phyloP scores from a whole-genome alignment of 345 rosid genomes.

The Rubroshorea leprosula region DNA sequence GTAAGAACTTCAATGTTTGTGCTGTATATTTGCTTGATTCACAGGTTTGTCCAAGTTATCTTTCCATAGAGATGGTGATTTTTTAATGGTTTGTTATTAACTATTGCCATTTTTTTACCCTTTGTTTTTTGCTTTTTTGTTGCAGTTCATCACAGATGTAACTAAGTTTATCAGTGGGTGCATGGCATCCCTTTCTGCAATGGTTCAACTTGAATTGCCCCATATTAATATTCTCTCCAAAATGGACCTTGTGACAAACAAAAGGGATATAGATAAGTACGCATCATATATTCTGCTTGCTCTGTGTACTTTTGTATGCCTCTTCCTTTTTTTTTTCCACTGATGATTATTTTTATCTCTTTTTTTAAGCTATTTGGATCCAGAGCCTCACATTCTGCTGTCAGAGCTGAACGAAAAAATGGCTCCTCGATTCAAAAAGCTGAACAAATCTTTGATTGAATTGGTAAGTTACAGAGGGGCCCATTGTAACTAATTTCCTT shows the following conservation, averaged over 20 bases:
- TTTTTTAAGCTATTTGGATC: slow-evolving; percentile 61
- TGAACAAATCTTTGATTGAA: slow-evolving; percentile 76
- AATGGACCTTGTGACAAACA: slow-evolving; percentile 83
- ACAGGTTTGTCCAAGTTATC: slow-evolving; percentile 49
- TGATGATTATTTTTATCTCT: not conserved
- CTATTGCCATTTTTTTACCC: slow-evolving; percentile 9
- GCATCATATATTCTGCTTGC: slow-evolving; percentile 4
- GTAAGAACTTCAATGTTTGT: slow-evolving; percentile 76
- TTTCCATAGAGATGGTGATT: not conserved
- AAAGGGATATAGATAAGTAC: slow-evolving; percentile 63
- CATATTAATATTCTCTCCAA: slow-evolving; percentile 85
- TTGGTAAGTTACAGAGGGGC: slow-evolving; percentile 38
- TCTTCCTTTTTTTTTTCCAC: not conserved
- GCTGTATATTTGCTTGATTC: slow-evolving; percentile 87
- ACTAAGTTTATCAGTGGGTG: slow-evolving; percentile 94
- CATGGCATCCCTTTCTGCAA: slow-evolving; percentile 94
- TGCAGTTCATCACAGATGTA: slow-evolving; percentile 81
- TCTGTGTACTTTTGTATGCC: not conserved
- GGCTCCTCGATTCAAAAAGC: slow-evolving; percentile 75
- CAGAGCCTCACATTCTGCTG: slow-evolving; percentile 61
- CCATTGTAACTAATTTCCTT: not conserved
- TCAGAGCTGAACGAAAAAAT: slow-evolving; percentile 67
- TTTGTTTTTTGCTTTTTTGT: slow-evolving; percentile 13
- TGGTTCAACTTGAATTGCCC: slow-evolving; percentile 90
- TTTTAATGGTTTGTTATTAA: not conserved